phyloP scores from a whole-genome alignment of 495 filamentous ascomycete genomes.

The Annulohypoxylon maeteangense region DNA sequence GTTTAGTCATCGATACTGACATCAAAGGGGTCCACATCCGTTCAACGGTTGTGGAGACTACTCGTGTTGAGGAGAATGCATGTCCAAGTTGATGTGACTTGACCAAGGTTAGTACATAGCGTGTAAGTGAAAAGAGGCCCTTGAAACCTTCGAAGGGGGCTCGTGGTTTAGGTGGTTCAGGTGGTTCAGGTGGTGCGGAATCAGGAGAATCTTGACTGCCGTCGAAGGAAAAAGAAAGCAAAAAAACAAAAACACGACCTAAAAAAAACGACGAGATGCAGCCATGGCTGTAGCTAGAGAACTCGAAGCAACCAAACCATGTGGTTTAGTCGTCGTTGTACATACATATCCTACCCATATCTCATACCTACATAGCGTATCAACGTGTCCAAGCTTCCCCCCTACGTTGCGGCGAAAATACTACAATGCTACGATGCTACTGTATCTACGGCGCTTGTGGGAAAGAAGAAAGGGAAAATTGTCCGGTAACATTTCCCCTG shows the following conservation, averaged over 20 bases:
- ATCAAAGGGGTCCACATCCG: slow-evolving; percentile 36
- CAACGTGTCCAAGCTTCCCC: slow-evolving; percentile 16
- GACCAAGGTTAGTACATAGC: slow-evolving; percentile 2
- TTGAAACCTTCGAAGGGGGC: slow-evolving; percentile 34
- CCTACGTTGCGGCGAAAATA: slow-evolving; percentile 42
- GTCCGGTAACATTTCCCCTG: slow-evolving; percentile 46
- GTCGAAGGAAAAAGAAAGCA: slow-evolving; percentile 5
- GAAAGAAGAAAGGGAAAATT: slow-evolving; percentile 35
- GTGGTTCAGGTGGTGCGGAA: slow-evolving; percentile 22
- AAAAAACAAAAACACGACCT: too few species aligned
- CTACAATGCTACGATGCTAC: slow-evolving; percentile 13
- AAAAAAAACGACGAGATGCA: slow-evolving; percentile 13
- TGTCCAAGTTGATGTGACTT: slow-evolving; percentile 31
- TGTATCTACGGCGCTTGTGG: slow-evolving; percentile 33
- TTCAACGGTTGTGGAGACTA: slow-evolving; percentile 34
- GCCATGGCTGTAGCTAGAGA: slow-evolving; percentile 23
- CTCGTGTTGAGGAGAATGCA: slow-evolving; percentile 35
- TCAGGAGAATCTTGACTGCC: slow-evolving; percentile 34
- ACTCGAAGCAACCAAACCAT: slow-evolving; percentile 51
- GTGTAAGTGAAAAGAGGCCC: slow-evolving; percentile 23
- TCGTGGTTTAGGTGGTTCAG: slow-evolving; percentile 10
- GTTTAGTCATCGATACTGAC: slow-evolving; percentile 36
- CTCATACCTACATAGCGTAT: slow-evolving; percentile 23
- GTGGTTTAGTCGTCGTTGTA: slow-evolving; percentile 43
- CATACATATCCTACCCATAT: slow-evolving; percentile 8